Percentiles rank a stretch among this genome's conserved stretches.
Conservation (phyloP, 352 stramenopile genomes). For the Pythium sp. region DNA sequence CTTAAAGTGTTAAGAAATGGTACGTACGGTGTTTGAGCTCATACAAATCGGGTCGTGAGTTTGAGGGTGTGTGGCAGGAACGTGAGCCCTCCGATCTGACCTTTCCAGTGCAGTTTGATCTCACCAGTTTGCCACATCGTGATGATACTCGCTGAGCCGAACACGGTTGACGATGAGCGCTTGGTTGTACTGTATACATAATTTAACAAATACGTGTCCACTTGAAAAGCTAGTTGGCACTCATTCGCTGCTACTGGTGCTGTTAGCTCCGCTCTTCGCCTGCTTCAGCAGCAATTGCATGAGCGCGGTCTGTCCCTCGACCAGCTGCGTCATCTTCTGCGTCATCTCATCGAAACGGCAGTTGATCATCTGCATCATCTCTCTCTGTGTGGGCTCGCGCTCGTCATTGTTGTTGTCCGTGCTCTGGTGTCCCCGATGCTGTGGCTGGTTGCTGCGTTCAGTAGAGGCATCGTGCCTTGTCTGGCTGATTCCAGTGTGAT, state of each 20-base stretch:
- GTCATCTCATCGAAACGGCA: slow-evolving; percentile 2
- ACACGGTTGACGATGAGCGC: too few species aligned
- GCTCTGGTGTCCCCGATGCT: neutral
- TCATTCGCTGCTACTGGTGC: neutral
- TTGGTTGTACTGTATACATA: too few species aligned
- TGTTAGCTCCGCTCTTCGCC: neutral
- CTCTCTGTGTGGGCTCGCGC: neutral
- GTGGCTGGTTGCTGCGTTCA: neutral
- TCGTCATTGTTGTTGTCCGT: neutral
- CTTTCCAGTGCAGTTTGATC: too few species aligned
- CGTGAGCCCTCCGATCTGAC: too few species aligned
- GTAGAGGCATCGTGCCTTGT: neutral
- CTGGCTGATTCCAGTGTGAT: neutral
- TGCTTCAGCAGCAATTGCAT: slow-evolving; percentile 3
- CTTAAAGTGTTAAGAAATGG: too few species aligned
- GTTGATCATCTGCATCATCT: slow-evolving; percentile 5
- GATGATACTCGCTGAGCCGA: too few species aligned
- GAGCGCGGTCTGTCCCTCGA: slow-evolving; percentile 5
- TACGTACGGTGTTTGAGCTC: too few species aligned
- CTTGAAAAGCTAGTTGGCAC: neutral
- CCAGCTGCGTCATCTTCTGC: slow-evolving; percentile 2
- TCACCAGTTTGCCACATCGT: too few species aligned
- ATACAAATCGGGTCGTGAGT: too few species aligned
- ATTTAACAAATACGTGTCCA: too few species aligned
- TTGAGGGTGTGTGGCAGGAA: too few species aligned